Evolutionary conservation across 1,139 yeast species (phyloP).

Genomic region (Pichia sp.): DNA sequence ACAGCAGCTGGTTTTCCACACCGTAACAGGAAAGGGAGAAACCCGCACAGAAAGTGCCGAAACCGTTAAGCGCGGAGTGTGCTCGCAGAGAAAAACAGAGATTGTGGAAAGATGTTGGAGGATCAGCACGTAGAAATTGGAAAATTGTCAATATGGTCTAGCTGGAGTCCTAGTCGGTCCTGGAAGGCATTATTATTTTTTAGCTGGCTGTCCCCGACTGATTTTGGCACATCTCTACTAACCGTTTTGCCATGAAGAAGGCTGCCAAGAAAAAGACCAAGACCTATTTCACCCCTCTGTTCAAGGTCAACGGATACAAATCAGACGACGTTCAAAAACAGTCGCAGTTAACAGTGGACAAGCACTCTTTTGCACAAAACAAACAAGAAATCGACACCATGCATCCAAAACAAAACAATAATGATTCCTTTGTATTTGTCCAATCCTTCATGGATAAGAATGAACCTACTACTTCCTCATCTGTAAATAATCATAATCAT

Average conservation of each 20-base stretch:
- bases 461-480: neutral
- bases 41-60: neutral
- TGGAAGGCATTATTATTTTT: no score
- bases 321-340: constrained; percentile 28
- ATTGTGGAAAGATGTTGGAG: neutral
- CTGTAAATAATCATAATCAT: neutral
- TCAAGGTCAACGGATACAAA: constrained; percentile 13
- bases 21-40: neutral
- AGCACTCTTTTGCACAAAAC: constrained; percentile 9
- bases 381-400: constrained; percentile 20
- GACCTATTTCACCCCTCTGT: constrained; percentile 7
- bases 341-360: constrained; percentile 24
- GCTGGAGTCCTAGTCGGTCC: no score
- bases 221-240: no score
- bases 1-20: neutral
- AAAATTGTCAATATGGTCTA: no score
- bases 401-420: constrained; percentile 23
- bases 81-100: neutral
- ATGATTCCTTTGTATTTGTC: constrained; percentile 4
- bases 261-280: neutral
- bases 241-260: neutral
- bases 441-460: constrained; percentile 3
- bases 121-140: no score
- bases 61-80: neutral
- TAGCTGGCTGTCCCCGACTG: no score